Percentiles rank a stretch among this genome's conserved stretches.
Conservation (phyloP, 169 alveolate genomes). For the Amoebophrya sp. region DNA sequence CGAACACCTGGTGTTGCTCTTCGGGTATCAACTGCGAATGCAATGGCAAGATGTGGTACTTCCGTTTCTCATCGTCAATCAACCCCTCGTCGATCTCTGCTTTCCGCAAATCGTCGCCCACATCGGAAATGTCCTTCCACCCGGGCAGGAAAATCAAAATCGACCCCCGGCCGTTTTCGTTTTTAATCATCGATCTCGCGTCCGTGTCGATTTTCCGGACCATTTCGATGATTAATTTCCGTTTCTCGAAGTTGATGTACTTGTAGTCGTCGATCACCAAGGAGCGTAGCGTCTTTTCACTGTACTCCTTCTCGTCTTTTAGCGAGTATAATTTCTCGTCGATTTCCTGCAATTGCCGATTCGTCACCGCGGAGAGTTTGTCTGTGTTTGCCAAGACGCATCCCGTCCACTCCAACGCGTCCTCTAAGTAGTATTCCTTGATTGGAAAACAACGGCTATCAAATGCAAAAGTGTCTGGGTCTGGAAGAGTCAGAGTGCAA, state of each 20-base stretch:
- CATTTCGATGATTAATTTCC: background rate
- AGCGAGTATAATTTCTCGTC: background rate
- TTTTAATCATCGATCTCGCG: background rate
- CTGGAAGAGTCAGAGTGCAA: too few relatives aligned
- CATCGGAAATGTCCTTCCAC: background rate
- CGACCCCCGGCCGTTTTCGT: background rate
- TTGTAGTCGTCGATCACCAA: background rate
- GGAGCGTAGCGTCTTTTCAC: background rate
- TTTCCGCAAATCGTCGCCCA: background rate
- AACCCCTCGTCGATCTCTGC: background rate
- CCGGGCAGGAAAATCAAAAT: background rate
- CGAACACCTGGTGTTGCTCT: background rate
- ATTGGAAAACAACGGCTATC: background rate
- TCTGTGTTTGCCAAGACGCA: background rate
- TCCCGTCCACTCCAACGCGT: background rate
- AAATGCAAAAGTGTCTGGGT: too few relatives aligned
- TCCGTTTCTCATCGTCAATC: too few relatives aligned
- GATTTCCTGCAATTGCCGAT: background rate
- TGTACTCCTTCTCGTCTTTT: background rate
- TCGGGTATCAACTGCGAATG: background rate
- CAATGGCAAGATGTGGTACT: background rate
- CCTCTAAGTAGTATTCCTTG: background rate
- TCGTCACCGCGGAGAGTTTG: background rate
- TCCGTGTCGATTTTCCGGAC: background rate
- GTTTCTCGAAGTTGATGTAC: background rate